Evolutionary conservation across 306 rosid species (phyloP), one percentile per base, ranked within the genome.

Genomic region (Vigna nakashimae): DNA sequence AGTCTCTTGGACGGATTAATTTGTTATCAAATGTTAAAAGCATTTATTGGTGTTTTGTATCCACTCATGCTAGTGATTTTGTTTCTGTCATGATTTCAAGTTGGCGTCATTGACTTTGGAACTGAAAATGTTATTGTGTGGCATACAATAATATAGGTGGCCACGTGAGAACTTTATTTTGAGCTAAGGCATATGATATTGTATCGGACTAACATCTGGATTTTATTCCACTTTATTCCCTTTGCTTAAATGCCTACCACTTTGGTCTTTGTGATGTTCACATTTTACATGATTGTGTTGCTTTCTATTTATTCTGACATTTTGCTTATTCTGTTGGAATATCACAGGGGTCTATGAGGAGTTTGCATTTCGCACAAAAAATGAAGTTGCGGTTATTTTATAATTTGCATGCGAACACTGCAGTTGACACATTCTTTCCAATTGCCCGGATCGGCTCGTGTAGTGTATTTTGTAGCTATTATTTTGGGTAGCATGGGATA

Each of bases 321-420:
- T 60, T 77, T 48, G 64, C 70, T 62, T 68, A 46, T 56, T 65
- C 60, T 45, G 32, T 66, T 79, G 69, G 38, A 65, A 69, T 71
- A 18, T 78, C 45, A 62, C 86, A 85, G 86, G 88, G 86, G 88
- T 74, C 58, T 74, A 8, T 85, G 86, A 85, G 73, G 65, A 62
- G 30, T 20, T 52, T 70, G 67, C 67, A 57, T 26, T 62, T 38
- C 32, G 68, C 43, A 5, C 36, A 55, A 16, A 24, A 74, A 58
- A 15, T 12, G 66, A 28, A 82, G 84, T 36, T 66, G 58, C 71
- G 2, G 48, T 73, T 62, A 51, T 70, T 14, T 64, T 58, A 58
- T 69, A 34, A 34, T 66, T 76, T 62, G 43, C 65, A 43, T 62
- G 7, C n/a, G 53, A n/a, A 11, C 7, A 48, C 48, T 45, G 16